Conservation (phyloP, 2,329 filamentous ascomycete genomes). For the Cryphonectria parasitica region DNA sequence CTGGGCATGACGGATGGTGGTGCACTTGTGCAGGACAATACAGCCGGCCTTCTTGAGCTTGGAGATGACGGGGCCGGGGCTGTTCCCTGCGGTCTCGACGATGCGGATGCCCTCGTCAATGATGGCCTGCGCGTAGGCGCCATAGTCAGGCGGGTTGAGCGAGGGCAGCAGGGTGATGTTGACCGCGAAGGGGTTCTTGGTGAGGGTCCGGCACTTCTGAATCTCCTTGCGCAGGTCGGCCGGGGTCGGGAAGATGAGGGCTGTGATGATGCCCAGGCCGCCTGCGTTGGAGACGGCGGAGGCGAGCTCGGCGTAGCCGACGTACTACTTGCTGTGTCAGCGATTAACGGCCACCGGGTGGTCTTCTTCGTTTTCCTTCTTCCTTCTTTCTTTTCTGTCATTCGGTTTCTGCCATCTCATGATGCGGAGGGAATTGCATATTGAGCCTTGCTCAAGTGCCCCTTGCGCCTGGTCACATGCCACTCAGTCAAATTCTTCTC, state of each 20-base stretch:
- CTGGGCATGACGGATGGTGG: conserved; percentile 86
- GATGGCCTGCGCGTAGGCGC: conserved; percentile 85
- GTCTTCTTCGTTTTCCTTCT: too few species aligned
- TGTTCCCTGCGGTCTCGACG: conserved; percentile 67
- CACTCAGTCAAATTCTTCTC: conserved; percentile 25
- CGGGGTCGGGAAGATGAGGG: conserved; percentile 89
- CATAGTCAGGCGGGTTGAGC: conserved; percentile 89
- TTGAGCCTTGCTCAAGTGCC: not conserved
- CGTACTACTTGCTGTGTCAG: conserved; percentile 58
- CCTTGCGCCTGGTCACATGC: not conserved
- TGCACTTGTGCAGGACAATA: conserved; percentile 95
- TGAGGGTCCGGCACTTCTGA: conserved; percentile 79
- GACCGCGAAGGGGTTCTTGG: conserved; percentile 81
- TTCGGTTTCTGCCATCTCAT: not conserved
- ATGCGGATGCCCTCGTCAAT: conserved; percentile 92
- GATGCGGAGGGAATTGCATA: not conserved
- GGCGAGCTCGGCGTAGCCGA: conserved; percentile 79
- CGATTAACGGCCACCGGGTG: too few species aligned
- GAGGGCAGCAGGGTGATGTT: conserved; percentile 94
- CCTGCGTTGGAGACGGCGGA: conserved; percentile 81
- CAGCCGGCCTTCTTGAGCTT: conserved; percentile 76
- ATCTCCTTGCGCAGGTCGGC: conserved; percentile 95
- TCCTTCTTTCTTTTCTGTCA: not conserved
- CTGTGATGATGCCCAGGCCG: conserved; percentile 80
- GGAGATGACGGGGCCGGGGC: conserved; percentile 85